Conservation (phyloP, 176 grass and related monocot species). For the Aegilops umbellulata region DNA sequence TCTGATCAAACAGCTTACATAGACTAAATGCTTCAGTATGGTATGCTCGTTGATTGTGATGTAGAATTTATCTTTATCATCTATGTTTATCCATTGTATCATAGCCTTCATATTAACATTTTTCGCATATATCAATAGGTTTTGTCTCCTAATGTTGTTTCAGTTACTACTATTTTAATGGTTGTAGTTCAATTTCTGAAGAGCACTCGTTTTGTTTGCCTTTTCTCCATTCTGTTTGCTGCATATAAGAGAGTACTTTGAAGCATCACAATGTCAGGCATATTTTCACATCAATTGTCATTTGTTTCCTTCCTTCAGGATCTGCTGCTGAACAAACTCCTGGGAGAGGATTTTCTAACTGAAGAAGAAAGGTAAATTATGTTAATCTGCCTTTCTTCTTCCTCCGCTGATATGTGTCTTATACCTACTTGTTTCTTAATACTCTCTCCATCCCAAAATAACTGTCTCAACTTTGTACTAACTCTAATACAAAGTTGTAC, state of each 20-base stretch:
- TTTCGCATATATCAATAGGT: neutral
- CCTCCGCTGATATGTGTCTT: neutral
- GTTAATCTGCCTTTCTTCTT: slow-evolving; percentile 7
- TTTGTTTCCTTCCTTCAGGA: slow-evolving; percentile 55
- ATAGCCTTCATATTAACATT: neutral
- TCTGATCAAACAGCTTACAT: slow-evolving; percentile 1
- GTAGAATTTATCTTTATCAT: neutral
- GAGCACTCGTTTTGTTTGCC: neutral
- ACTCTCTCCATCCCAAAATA: no score
- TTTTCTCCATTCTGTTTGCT: neutral
- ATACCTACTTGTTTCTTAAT: neutral
- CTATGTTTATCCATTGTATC: slow-evolving; percentile 10
- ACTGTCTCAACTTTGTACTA: no score
- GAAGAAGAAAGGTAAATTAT: slow-evolving; percentile 91
- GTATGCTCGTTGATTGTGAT: neutral
- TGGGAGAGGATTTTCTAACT: slow-evolving; percentile 81
- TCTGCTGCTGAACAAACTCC: slow-evolving; percentile 89
- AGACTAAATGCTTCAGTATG: neutral
- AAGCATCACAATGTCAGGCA: neutral
- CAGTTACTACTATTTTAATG: slow-evolving; percentile 14
- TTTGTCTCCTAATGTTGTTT: slow-evolving; percentile 5
- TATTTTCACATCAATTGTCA: slow-evolving; percentile 5
- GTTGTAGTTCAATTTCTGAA: neutral
- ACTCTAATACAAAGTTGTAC: no score
- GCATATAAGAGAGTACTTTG: neutral